These are phyloP conservation scores for Trichoderma simmonsii DNA, from an alignment of 2,329 filamentous ascomycete genomes.

Conservation along the genomic window DNA sequence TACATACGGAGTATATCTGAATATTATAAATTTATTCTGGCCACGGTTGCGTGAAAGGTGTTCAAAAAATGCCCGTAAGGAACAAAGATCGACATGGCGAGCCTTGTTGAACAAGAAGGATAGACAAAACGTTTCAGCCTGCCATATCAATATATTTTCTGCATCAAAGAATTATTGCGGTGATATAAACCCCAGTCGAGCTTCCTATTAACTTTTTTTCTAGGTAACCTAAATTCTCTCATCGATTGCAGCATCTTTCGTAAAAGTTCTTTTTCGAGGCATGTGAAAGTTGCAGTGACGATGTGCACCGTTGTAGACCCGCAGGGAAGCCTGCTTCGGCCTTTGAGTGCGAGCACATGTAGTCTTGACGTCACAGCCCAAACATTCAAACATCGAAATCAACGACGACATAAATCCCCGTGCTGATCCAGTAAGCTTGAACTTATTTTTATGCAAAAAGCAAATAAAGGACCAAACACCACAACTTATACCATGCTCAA, in stretches of 20 bases:
- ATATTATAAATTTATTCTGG: neutral
- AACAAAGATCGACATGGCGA: neutral
- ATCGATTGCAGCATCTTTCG: neutral
- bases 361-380: conserved; percentile 10
- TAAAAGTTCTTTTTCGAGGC: neutral
- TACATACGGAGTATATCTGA: neutral
- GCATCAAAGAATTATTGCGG: neutral
- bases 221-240: neutral
- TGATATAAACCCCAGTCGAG: neutral
- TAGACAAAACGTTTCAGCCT: neutral
- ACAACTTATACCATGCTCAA: neutral
- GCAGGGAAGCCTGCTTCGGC: conserved; percentile 5
- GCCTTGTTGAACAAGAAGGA: neutral
- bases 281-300: conserved; percentile 1
- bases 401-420: neutral
- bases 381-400: neutral
- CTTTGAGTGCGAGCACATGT: neutral
- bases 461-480: neutral
- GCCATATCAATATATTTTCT: neutral
- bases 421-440: neutral
- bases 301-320: neutral
- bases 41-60: neutral
- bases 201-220: neutral
- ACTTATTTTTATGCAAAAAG: neutral
- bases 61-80: neutral